These are phyloP conservation scores for Coemansia erecta DNA, from an alignment of 192 early-diverging fungal species.

Conservation along the genomic window DNA sequence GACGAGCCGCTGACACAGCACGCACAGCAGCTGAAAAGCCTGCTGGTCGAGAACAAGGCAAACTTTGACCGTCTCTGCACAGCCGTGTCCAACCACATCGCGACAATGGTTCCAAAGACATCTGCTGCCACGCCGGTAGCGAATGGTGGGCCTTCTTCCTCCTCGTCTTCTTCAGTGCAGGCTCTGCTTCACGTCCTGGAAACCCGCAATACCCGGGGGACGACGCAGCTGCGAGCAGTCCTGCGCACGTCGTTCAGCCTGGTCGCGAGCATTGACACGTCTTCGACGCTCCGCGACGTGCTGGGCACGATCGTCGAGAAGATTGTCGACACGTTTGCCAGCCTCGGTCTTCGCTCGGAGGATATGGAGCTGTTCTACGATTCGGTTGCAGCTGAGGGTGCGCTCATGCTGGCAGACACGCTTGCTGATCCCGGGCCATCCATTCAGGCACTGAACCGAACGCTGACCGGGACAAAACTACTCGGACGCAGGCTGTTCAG, in stretches of 20 bases:
- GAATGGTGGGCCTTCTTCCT: not conserved
- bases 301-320: slow-evolving; percentile 24
- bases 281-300: slow-evolving; percentile 20
- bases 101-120: slow-evolving; percentile 4
- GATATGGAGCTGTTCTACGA: slow-evolving; percentile 29
- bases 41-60: slow-evolving; percentile 43
- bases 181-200: slow-evolving; percentile 18
- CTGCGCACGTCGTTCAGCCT: slow-evolving; percentile 21
- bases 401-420: slow-evolving; percentile 11
- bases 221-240: slow-evolving; percentile 19
- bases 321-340: slow-evolving; percentile 24
- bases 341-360: slow-evolving; percentile 20
- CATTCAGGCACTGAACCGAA: slow-evolving; percentile 15
- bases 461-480: slow-evolving; percentile 20
- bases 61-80: slow-evolving; percentile 13
- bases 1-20: slow-evolving; percentile 44
- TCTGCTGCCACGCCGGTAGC: not conserved
- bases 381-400: slow-evolving; percentile 10
- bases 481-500: slow-evolving; percentile 21
- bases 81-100: slow-evolving; percentile 5
- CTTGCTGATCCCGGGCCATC: slow-evolving; percentile 7
- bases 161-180: not conserved
- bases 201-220: slow-evolving; percentile 14
- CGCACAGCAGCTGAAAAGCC: slow-evolving; percentile 53
- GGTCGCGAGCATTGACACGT: slow-evolving; percentile 15